Evolutionary conservation across 495 filamentous ascomycete species (phyloP).

Genomic region (Sordaria brevicollis): DNA sequence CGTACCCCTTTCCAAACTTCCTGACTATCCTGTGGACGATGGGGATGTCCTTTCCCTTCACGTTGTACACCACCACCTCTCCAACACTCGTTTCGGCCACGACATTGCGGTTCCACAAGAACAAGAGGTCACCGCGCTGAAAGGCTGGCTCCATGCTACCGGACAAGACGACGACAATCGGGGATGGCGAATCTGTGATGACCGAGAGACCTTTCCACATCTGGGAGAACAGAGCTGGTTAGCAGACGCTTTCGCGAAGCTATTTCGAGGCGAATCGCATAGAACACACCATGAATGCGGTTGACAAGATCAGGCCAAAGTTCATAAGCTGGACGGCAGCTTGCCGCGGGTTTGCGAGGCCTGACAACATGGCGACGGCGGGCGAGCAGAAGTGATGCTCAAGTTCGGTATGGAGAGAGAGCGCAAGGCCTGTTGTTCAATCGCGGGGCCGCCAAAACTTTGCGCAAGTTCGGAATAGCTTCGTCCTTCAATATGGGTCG

Average conservation of each 20-base stretch:
- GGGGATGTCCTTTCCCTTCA: conserved; percentile 81
- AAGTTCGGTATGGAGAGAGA: conserved; percentile 1
- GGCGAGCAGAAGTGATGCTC: not conserved
- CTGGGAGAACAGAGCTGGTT: conserved; percentile 13
- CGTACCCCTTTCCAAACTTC: conserved; percentile 51
- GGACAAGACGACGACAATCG: conserved; percentile 91
- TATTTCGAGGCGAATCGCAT: not conserved
- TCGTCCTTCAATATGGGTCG: not conserved
- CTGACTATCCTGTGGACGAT: conserved; percentile 85
- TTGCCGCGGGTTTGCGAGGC: conserved; percentile 67
- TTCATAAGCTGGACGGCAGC: conserved; percentile 84
- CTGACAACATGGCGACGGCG: conserved; percentile 53
- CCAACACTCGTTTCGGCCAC: conserved; percentile 60
- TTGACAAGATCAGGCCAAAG: conserved; percentile 88
- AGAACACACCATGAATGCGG: conserved; percentile 70
- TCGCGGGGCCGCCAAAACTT: not conserved
- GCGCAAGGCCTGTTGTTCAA: not conserved
- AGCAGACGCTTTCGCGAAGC: not conserved
- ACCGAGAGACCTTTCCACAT: conserved; percentile 95
- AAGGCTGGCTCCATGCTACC: conserved; percentile 97
- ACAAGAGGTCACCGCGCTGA: conserved; percentile 84
- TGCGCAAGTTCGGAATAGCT: not conserved
- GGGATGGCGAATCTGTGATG: conserved; percentile 72
- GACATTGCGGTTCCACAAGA: conserved; percentile 85
- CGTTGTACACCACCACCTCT: conserved; percentile 93